Base-by-base conservation (phyloP, 345 rosid species). In the Acer negundo region DNA sequence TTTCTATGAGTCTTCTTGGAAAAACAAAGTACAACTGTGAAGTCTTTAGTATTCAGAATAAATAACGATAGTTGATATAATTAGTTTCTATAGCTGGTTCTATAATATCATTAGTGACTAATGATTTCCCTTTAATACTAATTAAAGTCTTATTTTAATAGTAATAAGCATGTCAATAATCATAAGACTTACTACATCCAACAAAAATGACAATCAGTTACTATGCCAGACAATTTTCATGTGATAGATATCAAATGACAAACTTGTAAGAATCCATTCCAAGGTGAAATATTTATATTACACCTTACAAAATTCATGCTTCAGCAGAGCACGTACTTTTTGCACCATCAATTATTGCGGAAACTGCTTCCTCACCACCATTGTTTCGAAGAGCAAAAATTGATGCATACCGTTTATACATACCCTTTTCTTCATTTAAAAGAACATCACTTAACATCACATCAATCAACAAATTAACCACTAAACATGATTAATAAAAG, bases 361-460 rank as follows among this genome's bases (percentile, higher is more conserved):
- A 84, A 79, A 92, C 85, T 81, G 97, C 94, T 77, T 88, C 93
- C 74, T 89, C 93, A 70, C 97, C 95, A 51, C 99, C 97, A 63
- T 89, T 82, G 85, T 96, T 96, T 68, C 95, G 84, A 35, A 96
- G 91, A 11, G 93, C 89, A 82, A 96, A 96, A 68, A 91, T 95
- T 67, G 97, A 97, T 61, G 92, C 91, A 80, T 96, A 96, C 69
- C 98, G 93, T 78, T 96, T 95, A 79, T 96, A 91, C 97, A 94
- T 95, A 79, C 87, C 86, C 80, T 81, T 91, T 78, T 86, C 88
- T 86, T 94, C 97, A 88, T 90, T 90, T 81, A 96, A 80, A 67
- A 96, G 93, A 84, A 86, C 81, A 76, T 89, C 89, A 89, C 99
- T 94, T 61, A 61, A 86, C 49, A 78, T 77, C n/a, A 81, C 12